Conservation (phyloP, 2,329 filamentous ascomycete genomes). For the Thyridium curvatum region DNA sequence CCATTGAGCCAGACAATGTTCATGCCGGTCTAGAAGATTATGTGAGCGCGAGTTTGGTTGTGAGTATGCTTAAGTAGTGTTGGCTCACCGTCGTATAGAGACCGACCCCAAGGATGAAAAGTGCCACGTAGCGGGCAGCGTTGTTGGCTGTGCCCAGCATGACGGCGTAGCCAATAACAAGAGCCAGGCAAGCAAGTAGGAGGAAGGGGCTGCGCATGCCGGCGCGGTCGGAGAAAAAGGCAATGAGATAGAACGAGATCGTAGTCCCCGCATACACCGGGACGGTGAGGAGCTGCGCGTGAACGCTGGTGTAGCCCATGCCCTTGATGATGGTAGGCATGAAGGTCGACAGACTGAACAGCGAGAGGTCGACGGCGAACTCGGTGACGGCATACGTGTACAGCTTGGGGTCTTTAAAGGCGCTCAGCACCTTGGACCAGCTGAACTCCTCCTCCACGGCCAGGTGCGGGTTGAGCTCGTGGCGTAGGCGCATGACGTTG, state of each 20-base stretch:
- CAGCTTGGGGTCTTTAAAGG: constrained; percentile 26
- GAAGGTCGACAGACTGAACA: constrained; percentile 58
- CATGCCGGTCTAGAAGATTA: neutral
- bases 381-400: constrained; percentile 48
- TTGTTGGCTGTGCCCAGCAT: neutral
- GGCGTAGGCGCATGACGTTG: constrained; percentile 17
- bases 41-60: neutral
- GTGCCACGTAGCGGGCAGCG: constrained; percentile 3
- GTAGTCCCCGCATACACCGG: constrained; percentile 22
- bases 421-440: constrained; percentile 8
- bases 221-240: constrained; percentile 19
- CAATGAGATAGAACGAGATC: constrained; percentile 16
- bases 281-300: constrained; percentile 20
- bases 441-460: constrained; percentile 16
- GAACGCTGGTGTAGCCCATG: constrained; percentile 62
- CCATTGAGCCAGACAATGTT: constrained; percentile 2
- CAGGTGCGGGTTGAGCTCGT: constrained; percentile 18
- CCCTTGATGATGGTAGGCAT: constrained; percentile 55
- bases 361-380: constrained; percentile 58
- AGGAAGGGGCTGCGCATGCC: constrained; percentile 19
- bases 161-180: neutral
- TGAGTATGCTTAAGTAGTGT: neutral
- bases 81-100: constrained; percentile 1
- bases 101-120: constrained; percentile 6
- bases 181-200: neutral